These are phyloP conservation scores for Arthrobotrys megalospora DNA, from an alignment of 2,329 filamentous ascomycete species.

Conservation along the genomic window DNA sequence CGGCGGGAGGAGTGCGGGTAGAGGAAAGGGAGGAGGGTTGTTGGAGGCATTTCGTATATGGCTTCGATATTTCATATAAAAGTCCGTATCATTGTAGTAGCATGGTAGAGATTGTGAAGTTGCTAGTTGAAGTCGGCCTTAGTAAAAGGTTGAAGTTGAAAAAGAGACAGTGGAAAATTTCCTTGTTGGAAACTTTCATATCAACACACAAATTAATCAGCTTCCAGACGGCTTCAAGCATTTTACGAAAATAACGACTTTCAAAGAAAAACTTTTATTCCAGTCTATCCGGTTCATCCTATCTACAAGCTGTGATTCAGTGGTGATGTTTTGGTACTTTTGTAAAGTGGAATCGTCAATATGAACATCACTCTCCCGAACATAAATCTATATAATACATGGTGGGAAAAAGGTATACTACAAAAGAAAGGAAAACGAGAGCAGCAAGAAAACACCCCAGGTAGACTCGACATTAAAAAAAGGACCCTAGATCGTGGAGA, in stretches of 20 bases:
- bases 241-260: not conserved
- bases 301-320: not conserved
- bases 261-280: constrained; percentile 21
- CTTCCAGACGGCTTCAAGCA: too few species aligned
- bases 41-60: constrained; percentile 11
- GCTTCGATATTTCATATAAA: too few species aligned
- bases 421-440: constrained; percentile 37
- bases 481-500: constrained; percentile 32
- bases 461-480: constrained; percentile 35
- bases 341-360: constrained; percentile 56
- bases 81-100: not conserved
- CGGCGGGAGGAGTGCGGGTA: constrained; percentile 54
- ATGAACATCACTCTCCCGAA: constrained; percentile 40
- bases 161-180: constrained; percentile 4
- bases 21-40: constrained; percentile 55
- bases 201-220: constrained; percentile 4
- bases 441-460: constrained; percentile 15
- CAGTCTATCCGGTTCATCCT: not conserved
- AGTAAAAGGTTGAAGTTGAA: not conserved
- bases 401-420: constrained; percentile 57
- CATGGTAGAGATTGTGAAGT: not conserved
- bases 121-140: not conserved
- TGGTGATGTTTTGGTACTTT: constrained; percentile 23
- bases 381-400: constrained; percentile 48
- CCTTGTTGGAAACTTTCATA: constrained; percentile 32